These are phyloP conservation scores for Pythium volutum DNA, from an alignment of 352 stramenopile species.

Conservation along the genomic window DNA sequence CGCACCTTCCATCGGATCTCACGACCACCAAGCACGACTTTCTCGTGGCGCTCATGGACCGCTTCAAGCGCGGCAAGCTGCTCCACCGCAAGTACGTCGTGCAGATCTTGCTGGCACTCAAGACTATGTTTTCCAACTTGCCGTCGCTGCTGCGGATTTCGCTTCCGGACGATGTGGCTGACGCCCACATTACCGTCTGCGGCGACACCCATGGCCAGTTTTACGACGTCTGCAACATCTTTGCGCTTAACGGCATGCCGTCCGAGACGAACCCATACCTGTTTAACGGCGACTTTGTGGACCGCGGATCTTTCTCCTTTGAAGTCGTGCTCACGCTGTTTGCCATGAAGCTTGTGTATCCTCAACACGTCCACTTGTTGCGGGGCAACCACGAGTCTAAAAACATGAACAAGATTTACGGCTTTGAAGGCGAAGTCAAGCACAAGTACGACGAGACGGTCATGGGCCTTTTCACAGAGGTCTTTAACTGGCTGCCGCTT, in stretches of 20 bases:
- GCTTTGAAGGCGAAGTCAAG: constrained; percentile 99
- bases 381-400: constrained; percentile 99
- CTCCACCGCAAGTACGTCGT: constrained; percentile 98
- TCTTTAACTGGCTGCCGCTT: constrained; percentile 97
- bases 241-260: constrained; percentile 96
- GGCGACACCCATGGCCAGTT: constrained; percentile 99
- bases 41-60: constrained; percentile 91
- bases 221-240: constrained; percentile 99
- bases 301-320: constrained; percentile 98
- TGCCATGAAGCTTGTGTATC: constrained; percentile 95
- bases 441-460: constrained; percentile 99
- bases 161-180: constrained; percentile 41
- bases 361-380: constrained; percentile 91
- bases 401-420: constrained; percentile 99
- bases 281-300: constrained; percentile 99
- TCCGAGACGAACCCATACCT: constrained; percentile 96
- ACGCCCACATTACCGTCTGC: constrained; percentile 94
- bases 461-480: constrained; percentile 98
- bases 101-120: constrained; percentile 93
- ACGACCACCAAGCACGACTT: constrained; percentile 77
- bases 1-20: constrained; percentile 56
- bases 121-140: constrained; percentile 87
- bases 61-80: constrained; percentile 96
- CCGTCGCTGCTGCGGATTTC: constrained; percentile 90
- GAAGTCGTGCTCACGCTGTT: constrained; percentile 98